These are phyloP conservation scores for Crepidotus variabilis DNA, from an alignment of 768 basidiomycete species.

Conservation along the genomic window DNA sequence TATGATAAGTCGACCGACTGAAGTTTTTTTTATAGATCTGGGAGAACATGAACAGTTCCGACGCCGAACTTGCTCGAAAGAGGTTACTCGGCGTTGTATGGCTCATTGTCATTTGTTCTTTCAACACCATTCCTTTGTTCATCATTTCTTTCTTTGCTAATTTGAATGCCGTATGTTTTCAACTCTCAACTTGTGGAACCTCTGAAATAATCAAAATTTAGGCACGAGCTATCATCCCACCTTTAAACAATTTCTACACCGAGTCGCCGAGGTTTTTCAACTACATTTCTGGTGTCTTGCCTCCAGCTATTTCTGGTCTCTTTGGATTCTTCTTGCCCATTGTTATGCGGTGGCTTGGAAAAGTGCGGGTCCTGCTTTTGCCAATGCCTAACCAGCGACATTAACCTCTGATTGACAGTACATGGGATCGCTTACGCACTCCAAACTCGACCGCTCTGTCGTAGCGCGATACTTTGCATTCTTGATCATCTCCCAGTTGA, in stretches of 20 bases:
- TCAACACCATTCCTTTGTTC: conserved; percentile 92
- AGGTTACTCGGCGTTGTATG: conserved; percentile 73
- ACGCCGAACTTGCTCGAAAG: conserved; percentile 63
- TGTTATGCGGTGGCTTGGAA: conserved; percentile 87
- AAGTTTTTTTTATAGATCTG: conserved; percentile 59
- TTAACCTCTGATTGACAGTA: conserved; percentile 61
- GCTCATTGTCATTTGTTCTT: conserved; percentile 78
- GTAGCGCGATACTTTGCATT: conserved; percentile 92
- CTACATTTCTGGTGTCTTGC: conserved; percentile 87
- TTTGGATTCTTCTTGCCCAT: conserved; percentile 92
- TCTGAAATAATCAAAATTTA: conserved; percentile 22
- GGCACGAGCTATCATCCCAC: conserved; percentile 66
- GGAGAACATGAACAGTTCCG: conserved; percentile 80
- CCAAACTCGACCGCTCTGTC: conserved; percentile 85
- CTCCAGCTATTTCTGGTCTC: conserved; percentile 81
- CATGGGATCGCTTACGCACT: conserved; percentile 63
- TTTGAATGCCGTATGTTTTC: conserved; percentile 62
- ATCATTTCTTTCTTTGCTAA: conserved; percentile 91
- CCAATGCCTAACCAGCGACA: conserved; percentile 34
- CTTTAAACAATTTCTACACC: conserved; percentile 69
- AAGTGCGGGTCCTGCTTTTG: conserved; percentile 31
- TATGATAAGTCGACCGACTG: neutral
- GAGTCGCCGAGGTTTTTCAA: conserved; percentile 69
- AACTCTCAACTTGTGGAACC: neutral
- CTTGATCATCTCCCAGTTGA: conserved; percentile 88